Base-by-base conservation (phyloP, 148 eudicot species). In the Nepenthes mirabilis region DNA sequence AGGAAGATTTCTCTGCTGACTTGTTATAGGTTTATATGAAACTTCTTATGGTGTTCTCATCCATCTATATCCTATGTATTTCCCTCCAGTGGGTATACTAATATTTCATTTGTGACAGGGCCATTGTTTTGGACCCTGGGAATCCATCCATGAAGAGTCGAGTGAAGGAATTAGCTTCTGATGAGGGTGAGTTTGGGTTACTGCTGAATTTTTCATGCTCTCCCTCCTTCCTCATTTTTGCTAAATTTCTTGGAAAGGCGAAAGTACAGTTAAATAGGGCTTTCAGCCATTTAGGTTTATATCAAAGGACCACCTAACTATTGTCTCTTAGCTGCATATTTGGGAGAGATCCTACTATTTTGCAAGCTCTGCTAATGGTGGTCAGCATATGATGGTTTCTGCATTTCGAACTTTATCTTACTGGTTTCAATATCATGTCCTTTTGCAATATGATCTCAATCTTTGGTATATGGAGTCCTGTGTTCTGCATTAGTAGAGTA, bases 121-220 rank as follows among this genome's bases (percentile, higher is more conserved):
- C 99, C 53, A 86, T 82, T 56, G 65, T 84, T 52, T 66, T 94
- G 74, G 97, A 94, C 36, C 87, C 77, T 60, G 74, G 76, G 65
- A 94, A 82, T 70, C 83, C 95, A 35, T 68, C 90, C 35, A 82
- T 70, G 86, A 85, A 88, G 86, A 87, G 51, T 77, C 93, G 85
- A 75, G 71, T 72, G 64, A 90, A 84, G 85, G 97, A 85, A 67
- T 40, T 86, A 54, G 97, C 83, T 70, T 87, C 90, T 72, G 85
- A 77, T 32, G 97, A 94, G 68, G 78, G 99, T 94, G 81, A 82
- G 87, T 65, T 33, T 60, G 48, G 6, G 45, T 48, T 14, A 37
- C 23, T 12, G n/a, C 34, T 36, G 9, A 9, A 3, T 10, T 57
- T 36, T 57, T 37, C 2, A 3, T 33, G 3, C 45, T 37, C 52